A percentile compares a stretch with the other conserved stretches of the same genome.
These are phyloP conservation scores for Phytophthora cajani DNA, from an alignment of 352 stramenopile species.

Conservation along the genomic window DNA sequence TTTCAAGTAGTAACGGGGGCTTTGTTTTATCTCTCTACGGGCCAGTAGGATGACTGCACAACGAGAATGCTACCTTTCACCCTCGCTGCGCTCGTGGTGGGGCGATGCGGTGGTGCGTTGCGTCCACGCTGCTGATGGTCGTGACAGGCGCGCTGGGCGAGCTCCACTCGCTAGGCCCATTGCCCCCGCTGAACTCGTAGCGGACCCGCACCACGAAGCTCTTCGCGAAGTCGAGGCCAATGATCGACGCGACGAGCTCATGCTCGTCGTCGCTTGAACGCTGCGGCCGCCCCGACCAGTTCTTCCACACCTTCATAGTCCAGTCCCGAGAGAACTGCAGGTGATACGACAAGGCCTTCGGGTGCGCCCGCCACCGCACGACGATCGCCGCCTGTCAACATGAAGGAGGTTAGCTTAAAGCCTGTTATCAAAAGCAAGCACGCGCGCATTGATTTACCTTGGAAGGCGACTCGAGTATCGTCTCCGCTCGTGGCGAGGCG, in stretches of 20 bases:
- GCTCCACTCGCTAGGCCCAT: constrained; percentile 69
- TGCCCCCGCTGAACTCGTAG: constrained; percentile 62
- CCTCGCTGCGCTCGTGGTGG: constrained; percentile 27
- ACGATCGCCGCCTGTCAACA: constrained; percentile 59
- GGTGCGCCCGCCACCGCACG: constrained; percentile 64
- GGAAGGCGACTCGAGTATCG: constrained; percentile 56
- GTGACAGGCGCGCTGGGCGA: constrained; percentile 49
- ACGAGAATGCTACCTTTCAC: constrained; percentile 1
- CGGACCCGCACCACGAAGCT: constrained; percentile 78
- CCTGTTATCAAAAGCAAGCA: background rate
- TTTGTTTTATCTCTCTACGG: background rate
- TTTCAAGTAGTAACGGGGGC: background rate
- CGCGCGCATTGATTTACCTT: constrained; percentile 48
- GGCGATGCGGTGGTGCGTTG: constrained; percentile 29
- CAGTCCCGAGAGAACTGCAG: constrained; percentile 78
- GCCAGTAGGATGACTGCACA: too few species aligned
- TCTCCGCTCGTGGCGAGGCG: constrained; percentile 48
- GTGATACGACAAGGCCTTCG: constrained; percentile 63
- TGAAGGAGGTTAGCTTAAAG: background rate
- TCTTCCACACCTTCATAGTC: constrained; percentile 84
- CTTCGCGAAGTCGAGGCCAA: constrained; percentile 75
- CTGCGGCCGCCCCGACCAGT: constrained; percentile 60
- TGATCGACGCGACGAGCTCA: constrained; percentile 70
- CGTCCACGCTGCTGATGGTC: constrained; percentile 48
- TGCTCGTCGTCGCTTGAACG: constrained; percentile 55